Evolutionary conservation across 2,329 filamentous ascomycete species (phyloP), one percentile per base, ranked within the genome.

Genomic region (Epichloe elymi): DNA sequence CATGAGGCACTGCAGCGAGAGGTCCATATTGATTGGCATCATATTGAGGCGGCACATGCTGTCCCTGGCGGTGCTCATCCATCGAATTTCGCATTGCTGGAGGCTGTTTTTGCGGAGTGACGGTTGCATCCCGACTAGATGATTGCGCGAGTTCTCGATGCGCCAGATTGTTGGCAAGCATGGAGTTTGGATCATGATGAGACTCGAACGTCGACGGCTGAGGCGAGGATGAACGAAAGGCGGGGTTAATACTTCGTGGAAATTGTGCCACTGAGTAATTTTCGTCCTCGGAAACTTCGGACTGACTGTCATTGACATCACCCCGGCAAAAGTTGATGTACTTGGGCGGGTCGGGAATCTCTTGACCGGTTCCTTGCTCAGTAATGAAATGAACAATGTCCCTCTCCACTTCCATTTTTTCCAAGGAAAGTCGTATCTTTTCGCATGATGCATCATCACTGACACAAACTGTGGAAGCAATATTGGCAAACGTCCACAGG

Each of bases 301-400:
- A 96, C 58, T 82, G 81, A 38, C 80, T 82, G 59, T 98, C 93
- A 50, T 83, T 76, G 44, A 84, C 70, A 64, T 95, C 90, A 15
- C 91, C 93, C 11, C 93, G 85, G 65, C 88, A 94, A 67, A 97
- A 98, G 72, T 98, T 96, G 79, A 98, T 96, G 67, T 96, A 98
- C 67, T 89, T 96, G 42, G 93, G 93, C 23, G 93, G 82, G 65
- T 96, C 93, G 1, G 93, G 94, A 45, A 98, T 98, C 66, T 98
- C 94, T 67, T 97, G 91, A 5, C 93, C 90, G 3, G 93, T 98
- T 20, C 91, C 91, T 56, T 72, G 79, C 46, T 95, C 89, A 55
- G 78, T 85, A 69, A 98, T 98, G 71, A 98, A 98, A 55, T 69
- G 73, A 20, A 81, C 71, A 55, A 98, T 96, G 65, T 98, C 94